These are phyloP conservation scores for Leccinum insigne DNA, from an alignment of 1,284 basidiomycete genomes.

Conservation along the genomic window DNA sequence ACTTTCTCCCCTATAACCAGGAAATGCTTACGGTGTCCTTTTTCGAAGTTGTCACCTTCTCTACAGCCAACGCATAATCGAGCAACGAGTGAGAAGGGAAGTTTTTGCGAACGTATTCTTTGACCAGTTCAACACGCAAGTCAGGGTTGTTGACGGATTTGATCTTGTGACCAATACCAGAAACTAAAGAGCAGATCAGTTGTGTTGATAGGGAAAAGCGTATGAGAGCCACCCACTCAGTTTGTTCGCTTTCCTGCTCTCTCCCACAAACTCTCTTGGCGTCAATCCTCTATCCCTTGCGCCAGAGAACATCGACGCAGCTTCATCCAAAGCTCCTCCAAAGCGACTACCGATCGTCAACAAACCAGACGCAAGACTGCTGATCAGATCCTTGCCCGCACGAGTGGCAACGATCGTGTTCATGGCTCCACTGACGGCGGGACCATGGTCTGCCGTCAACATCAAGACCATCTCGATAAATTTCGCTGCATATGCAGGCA, in stretches of 20 bases:
- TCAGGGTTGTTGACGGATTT: conserved; percentile 99
- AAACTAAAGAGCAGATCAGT: conserved; percentile 55
- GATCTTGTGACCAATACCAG: conserved; percentile 99
- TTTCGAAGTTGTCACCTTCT: conserved; percentile 98
- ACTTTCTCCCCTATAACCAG: background rate
- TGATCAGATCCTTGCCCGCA: conserved; percentile 98
- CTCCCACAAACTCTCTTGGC: conserved; percentile 97
- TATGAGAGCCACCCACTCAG: conserved; percentile 59
- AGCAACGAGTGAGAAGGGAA: conserved; percentile 94
- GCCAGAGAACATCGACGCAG: conserved; percentile 92
- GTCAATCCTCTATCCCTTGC: conserved; percentile 92
- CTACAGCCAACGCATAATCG: conserved; percentile 98
- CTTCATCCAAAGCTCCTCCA: conserved; percentile 99
- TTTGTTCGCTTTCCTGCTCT: conserved; percentile 94
- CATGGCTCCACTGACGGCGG: conserved; percentile 98
- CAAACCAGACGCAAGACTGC: conserved; percentile 94
- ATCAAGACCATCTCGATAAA: conserved; percentile 99
- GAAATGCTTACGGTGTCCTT: conserved; percentile 81
- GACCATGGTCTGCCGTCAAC: conserved; percentile 98
- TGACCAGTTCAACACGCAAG: conserved; percentile 96
- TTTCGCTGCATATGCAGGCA: conserved; percentile 86
- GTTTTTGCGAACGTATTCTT: conserved; percentile 95
- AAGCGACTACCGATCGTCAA: conserved; percentile 98
- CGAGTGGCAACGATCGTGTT: conserved; percentile 99
- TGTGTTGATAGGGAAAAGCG: background rate